These are phyloP conservation scores for Aspergillus carbonarius DNA, from an alignment of 2,329 filamentous ascomycete species.

Conservation along the genomic window DNA sequence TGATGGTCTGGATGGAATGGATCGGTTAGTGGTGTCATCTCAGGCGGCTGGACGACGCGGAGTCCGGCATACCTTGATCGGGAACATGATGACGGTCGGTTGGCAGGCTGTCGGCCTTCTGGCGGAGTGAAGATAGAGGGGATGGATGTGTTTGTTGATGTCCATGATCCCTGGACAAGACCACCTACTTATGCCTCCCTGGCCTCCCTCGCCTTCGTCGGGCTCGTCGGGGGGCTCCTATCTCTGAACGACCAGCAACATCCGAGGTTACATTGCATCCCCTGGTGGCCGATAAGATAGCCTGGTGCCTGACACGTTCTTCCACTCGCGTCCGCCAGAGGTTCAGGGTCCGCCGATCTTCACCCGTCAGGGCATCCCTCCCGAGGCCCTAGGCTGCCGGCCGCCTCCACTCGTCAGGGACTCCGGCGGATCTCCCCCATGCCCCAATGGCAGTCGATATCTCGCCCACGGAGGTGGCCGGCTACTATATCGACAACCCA, in stretches of 20 bases:
- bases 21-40: background rate
- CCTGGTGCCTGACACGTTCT: background rate
- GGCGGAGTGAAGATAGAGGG: background rate
- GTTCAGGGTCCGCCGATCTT: background rate
- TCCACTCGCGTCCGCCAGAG: background rate
- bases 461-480: background rate
- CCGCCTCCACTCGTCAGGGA: background rate
- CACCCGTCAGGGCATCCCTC: background rate
- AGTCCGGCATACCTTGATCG: background rate
- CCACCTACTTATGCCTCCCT: background rate
- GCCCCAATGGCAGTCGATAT: background rate
- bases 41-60: too few relatives aligned
- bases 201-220: background rate
- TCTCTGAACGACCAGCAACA: background rate
- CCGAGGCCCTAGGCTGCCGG: background rate
- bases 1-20: constrained; percentile 9
- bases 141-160: background rate
- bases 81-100: background rate
- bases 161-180: background rate
- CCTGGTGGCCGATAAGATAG: background rate
- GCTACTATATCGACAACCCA: too few relatives aligned
- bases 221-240: background rate
- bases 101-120: background rate
- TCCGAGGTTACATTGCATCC: constrained; percentile 9
- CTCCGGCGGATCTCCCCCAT: background rate